These are phyloP conservation scores for Syzygium oleosum DNA, from an alignment of 345 rosid genomes.

Conservation along the genomic window DNA sequence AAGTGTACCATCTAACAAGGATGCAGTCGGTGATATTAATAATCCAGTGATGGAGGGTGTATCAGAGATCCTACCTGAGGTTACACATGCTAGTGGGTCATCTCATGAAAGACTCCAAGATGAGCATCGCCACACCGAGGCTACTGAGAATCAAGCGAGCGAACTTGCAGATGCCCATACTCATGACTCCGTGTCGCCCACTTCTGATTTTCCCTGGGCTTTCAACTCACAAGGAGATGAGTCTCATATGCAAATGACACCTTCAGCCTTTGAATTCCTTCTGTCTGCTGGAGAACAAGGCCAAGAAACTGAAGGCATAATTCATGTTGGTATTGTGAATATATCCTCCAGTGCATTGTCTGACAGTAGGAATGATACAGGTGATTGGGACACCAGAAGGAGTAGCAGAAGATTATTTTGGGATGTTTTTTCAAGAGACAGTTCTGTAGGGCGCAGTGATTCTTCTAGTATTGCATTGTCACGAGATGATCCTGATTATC, in stretches of 20 bases:
- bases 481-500: constrained; percentile 28
- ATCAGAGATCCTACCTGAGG: constrained; percentile 19
- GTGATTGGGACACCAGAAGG: constrained; percentile 35
- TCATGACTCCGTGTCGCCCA: background rate
- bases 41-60: constrained; percentile 26
- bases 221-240: constrained; percentile 18
- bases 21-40: constrained; percentile 35
- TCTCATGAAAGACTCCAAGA: constrained; percentile 19
- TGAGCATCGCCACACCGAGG: constrained; percentile 8
- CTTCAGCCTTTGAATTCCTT: constrained; percentile 43
- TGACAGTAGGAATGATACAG: constrained; percentile 22
- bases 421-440: constrained; percentile 52
- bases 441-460: constrained; percentile 33
- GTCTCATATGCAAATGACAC: constrained; percentile 18
- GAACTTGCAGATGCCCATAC: constrained; percentile 10
- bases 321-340: constrained; percentile 47
- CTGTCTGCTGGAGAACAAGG: constrained; percentile 34
- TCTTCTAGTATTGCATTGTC: constrained; percentile 34
- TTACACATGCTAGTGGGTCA: constrained; percentile 16
- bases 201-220: background rate
- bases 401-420: constrained; percentile 43
- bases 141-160: constrained; percentile 19
- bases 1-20: constrained; percentile 34
- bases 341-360: constrained; percentile 42
- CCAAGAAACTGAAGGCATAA: constrained; percentile 26